Conservation (phyloP, 805 yeast genomes). For the Wilhelminamyces savonicus region DNA sequence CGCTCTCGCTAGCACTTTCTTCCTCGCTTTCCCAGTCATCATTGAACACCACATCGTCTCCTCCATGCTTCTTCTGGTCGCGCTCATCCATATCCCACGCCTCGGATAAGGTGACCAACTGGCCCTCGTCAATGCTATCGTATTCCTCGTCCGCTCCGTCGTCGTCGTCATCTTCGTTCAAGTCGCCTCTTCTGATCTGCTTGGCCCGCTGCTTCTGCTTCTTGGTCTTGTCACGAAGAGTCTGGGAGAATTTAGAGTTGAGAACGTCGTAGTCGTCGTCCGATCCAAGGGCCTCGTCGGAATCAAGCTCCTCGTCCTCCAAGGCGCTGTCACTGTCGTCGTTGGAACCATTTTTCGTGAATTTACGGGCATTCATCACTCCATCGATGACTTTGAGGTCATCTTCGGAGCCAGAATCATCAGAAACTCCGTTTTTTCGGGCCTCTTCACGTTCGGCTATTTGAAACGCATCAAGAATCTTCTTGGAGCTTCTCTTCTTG, state of each 20-base stretch:
- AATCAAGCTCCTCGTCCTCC: slow-evolving; percentile 65
- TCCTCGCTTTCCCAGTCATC: slow-evolving; percentile 14
- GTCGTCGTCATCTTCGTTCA: slow-evolving; percentile 12
- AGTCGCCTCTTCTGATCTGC: slow-evolving; percentile 17
- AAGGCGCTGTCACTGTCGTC: slow-evolving; percentile 22
- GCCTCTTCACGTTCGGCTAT: slow-evolving; percentile 34
- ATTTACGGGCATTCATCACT: slow-evolving; percentile 35
- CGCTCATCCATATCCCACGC: slow-evolving; percentile 81
- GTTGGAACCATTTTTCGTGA: slow-evolving; percentile 15
- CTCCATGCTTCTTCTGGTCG: slow-evolving; percentile 20
- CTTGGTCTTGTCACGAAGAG: slow-evolving; percentile 51
- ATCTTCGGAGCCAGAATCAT: slow-evolving; percentile 12
- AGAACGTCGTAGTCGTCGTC: slow-evolving; percentile 63
- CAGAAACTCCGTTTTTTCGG: slow-evolving; percentile 11
- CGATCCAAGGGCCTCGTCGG: slow-evolving; percentile 86
- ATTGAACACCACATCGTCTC: slow-evolving; percentile 8
- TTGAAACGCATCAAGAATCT: slow-evolving; percentile 38
- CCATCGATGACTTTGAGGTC: slow-evolving; percentile 27
- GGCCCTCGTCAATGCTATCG: slow-evolving; percentile 68
- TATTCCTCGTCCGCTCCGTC: slow-evolving; percentile 52
- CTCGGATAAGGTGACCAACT: slow-evolving; percentile 72
- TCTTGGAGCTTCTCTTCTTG: slow-evolving; percentile 27
- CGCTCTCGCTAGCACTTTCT: slow-evolving; percentile 17
- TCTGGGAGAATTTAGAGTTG: slow-evolving; percentile 63
- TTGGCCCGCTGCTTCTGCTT: slow-evolving; percentile 24